Conservation (phyloP, 1,139 yeast species). For the Lodderomyces elongisporus region DNA sequence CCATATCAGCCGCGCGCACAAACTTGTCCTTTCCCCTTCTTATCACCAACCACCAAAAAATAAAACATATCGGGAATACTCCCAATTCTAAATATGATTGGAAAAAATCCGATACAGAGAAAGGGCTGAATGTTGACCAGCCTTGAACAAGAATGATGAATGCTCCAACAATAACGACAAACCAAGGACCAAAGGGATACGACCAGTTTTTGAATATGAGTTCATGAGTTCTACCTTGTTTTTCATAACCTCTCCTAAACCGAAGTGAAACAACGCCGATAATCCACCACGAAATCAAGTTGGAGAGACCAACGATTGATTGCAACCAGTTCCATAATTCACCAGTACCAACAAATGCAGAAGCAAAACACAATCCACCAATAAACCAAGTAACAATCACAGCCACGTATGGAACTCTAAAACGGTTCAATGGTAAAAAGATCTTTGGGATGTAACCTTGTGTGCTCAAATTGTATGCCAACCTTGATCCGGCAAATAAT, state of each 20-base stretch:
- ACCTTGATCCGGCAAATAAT: slow-evolving; percentile 39
- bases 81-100: slow-evolving; percentile 35
- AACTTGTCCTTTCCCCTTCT: slow-evolving; percentile 44
- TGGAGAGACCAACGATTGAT: slow-evolving; percentile 40
- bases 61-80: slow-evolving; percentile 33
- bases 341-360: slow-evolving; percentile 42
- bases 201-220: slow-evolving; percentile 38
- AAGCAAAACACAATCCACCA: slow-evolving; percentile 41
- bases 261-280: slow-evolving; percentile 37
- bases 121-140: slow-evolving; percentile 54
- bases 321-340: slow-evolving; percentile 44
- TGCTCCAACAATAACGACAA: slow-evolving; percentile 30
- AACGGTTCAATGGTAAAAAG: slow-evolving; percentile 31
- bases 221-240: slow-evolving; percentile 33
- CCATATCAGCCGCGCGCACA: slow-evolving; percentile 51
- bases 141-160: slow-evolving; percentile 40
- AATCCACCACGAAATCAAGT: slow-evolving; percentile 40
- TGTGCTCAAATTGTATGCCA: slow-evolving; percentile 37
- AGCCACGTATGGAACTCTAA: slow-evolving; percentile 36
- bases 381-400: slow-evolving; percentile 37
- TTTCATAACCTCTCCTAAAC: slow-evolving; percentile 34
- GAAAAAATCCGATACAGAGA: slow-evolving; percentile 29
- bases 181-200: slow-evolving; percentile 40
- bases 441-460: slow-evolving; percentile 38
- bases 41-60: slow-evolving; percentile 45